Base-by-base conservation (phyloP, 225 moss, liverwort and hornwort genomes). In the Ulota crispa region DNA sequence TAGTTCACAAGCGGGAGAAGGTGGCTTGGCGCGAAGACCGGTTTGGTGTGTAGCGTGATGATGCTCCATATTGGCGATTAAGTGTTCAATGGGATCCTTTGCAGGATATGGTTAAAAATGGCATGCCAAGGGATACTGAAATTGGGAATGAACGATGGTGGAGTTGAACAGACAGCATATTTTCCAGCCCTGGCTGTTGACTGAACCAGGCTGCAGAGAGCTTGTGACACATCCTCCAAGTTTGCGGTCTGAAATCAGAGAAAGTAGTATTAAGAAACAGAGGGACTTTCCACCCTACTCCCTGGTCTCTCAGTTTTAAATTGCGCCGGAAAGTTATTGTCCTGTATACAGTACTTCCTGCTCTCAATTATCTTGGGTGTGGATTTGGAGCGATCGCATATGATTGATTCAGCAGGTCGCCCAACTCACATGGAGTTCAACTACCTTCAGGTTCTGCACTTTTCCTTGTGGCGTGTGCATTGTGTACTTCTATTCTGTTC, bases 341-440 rank as follows among this genome's bases (percentile, higher is more conserved):
- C 14, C 30, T 60, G 54, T 61, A 24, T 42, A n/a, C n/a, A n/a
- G n/a, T n/a, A 56, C 67, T 69, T 74, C 16, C 30, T 68, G 79
- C 32, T 32, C 59, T 65, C 72, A 60, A 72, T 31, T 55, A n/a
- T 31, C 36, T 32, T 78, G 66, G 75, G 59, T 59, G 54, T 62
- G 73, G 30, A 75, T 70, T 83, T 73, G 62, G 84, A 82, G 69
- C 64, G 31, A 62, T 82, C 54, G 75, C 79, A 84, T 83, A 91
- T 91, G 90, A 92, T 93, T 85, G 85, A 86, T 80, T 76, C 76
- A 91, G 83, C 93, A 83, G 87, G 86, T 80, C 88, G 91, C 75
- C 76, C 89, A 86, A 88, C 78, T 89, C 90, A 87, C 83, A 95
- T 95, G 93, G 95, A 95, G 86, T 93, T 93, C 85, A 92, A 93